phyloP scores from a whole-genome alignment of 2,329 filamentous ascomycete genomes.

The Scytalidium sp. region DNA sequence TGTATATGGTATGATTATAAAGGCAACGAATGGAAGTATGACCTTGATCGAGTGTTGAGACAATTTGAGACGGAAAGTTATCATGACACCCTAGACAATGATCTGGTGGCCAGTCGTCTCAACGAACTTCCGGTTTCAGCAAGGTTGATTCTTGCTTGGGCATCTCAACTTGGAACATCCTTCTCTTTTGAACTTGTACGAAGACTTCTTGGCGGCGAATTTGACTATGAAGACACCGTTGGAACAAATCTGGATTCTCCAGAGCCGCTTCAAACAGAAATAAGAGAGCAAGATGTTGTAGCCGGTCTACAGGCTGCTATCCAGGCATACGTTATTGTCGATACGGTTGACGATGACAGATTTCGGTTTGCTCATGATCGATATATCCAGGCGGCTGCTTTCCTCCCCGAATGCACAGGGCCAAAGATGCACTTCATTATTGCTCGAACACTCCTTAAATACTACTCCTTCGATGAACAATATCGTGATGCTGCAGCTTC shows the following conservation, averaged over 20 bases:
- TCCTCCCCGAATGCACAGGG: slow-evolving; percentile 65
- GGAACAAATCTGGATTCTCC: slow-evolving; percentile 32
- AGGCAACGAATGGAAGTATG: slow-evolving; percentile 77
- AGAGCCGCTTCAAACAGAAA: slow-evolving; percentile 35
- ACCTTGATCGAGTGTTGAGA: slow-evolving; percentile 80
- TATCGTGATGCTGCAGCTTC: slow-evolving; percentile 71
- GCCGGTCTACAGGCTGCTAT: slow-evolving; percentile 78
- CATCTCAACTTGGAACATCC: slow-evolving; percentile 73
- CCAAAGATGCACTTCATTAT: slow-evolving; percentile 90
- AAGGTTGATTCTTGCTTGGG: slow-evolving; percentile 83
- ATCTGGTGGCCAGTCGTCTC: slow-evolving; percentile 76
- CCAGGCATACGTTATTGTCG: slow-evolving; percentile 75
- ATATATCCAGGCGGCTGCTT: slow-evolving; percentile 72
- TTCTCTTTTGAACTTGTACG: slow-evolving; percentile 84
- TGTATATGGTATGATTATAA: slow-evolving; percentile 92
- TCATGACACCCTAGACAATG: slow-evolving; percentile 75
- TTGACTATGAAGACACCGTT: slow-evolving; percentile 48
- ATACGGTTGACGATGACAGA: slow-evolving; percentile 79
- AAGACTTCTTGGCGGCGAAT: slow-evolving; percentile 72
- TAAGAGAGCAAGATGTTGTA: slow-evolving; percentile 64
- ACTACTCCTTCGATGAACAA: slow-evolving; percentile 58
- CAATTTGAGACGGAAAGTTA: slow-evolving; percentile 78
- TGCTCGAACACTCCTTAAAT: slow-evolving; percentile 74
- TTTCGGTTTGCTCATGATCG: slow-evolving; percentile 89
- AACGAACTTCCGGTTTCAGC: slow-evolving; percentile 71